Conservation (phyloP, 495 filamentous ascomycete species). For the Tuber brumale region DNA sequence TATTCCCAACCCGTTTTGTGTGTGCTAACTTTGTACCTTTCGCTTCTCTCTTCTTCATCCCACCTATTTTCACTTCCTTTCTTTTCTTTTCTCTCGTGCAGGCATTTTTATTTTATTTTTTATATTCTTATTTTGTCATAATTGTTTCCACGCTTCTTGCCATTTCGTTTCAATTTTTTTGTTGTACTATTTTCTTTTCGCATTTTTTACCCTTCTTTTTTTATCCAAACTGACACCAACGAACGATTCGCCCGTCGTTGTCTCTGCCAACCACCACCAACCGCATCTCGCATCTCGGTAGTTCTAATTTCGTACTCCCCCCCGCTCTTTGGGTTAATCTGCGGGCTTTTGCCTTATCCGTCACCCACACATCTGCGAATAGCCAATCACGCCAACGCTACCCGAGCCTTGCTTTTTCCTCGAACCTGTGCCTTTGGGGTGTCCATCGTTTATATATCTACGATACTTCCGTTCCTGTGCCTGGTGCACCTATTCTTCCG, state of each 20-base stretch:
- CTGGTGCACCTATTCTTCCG: conserved; percentile 29
- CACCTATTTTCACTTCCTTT: not conserved
- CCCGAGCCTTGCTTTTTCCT: not conserved
- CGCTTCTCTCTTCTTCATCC: conserved; percentile 10
- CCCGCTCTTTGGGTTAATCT: not conserved
- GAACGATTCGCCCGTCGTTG: not conserved
- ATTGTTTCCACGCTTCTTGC: not conserved
- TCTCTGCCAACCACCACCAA: not conserved
- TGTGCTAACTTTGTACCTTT: conserved; percentile 24
- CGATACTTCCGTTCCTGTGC: conserved; percentile 32
- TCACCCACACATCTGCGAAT: not conserved
- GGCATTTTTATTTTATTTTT: not conserved
- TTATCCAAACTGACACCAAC: not conserved
- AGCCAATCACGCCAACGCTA: not conserved
- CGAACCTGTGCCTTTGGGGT: not conserved
- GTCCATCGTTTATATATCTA: conserved; percentile 34
- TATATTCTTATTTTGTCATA: not conserved
- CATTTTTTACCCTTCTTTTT: not conserved
- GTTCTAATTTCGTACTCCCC: conserved; percentile 1
- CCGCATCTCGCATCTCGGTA: not conserved
- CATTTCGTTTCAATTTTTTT: not conserved
- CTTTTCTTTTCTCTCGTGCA: not conserved
- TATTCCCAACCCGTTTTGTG: conserved; percentile 29
- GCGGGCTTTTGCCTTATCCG: not conserved
- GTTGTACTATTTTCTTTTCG: not conserved